Conservation (phyloP, 2,329 filamentous ascomycete species). For the Aureobasidium leucospermi region DNA sequence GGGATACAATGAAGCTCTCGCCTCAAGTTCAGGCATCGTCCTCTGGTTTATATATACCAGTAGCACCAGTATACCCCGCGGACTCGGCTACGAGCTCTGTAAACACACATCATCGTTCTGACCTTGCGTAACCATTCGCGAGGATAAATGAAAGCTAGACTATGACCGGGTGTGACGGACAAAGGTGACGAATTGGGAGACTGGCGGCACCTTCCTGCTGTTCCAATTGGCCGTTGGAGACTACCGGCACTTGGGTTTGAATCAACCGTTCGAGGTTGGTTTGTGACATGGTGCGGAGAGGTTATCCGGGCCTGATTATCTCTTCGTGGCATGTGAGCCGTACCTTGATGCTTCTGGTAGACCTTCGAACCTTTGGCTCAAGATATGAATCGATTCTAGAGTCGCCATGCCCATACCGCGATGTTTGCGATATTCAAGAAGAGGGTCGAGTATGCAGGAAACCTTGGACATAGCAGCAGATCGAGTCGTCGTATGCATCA, state of each 20-base stretch:
- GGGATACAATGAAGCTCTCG: background rate
- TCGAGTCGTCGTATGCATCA: background rate
- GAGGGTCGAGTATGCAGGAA: too few species aligned
- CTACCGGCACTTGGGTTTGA: background rate
- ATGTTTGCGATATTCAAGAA: too few species aligned
- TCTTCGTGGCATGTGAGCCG: background rate
- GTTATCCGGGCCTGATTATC: background rate
- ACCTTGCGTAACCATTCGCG: background rate
- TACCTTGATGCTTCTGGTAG: background rate
- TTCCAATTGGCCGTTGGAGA: background rate
- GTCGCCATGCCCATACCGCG: too few species aligned
- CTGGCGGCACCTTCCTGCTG: background rate
- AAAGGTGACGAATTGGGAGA: background rate
- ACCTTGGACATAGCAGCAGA: background rate
- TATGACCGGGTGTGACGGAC: background rate
- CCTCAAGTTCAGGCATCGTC: background rate
- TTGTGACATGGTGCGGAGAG: background rate
- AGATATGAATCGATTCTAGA: background rate
- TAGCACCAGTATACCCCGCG: constrained; percentile 3
- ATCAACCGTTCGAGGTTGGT: background rate
- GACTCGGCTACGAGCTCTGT: background rate
- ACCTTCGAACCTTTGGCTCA: too few species aligned
- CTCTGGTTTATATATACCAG: background rate
- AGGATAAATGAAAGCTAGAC: background rate
- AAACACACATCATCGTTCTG: background rate